phyloP scores from a whole-genome alignment of 148 eudicot genomes.

The Fagopyrum esculentum region DNA sequence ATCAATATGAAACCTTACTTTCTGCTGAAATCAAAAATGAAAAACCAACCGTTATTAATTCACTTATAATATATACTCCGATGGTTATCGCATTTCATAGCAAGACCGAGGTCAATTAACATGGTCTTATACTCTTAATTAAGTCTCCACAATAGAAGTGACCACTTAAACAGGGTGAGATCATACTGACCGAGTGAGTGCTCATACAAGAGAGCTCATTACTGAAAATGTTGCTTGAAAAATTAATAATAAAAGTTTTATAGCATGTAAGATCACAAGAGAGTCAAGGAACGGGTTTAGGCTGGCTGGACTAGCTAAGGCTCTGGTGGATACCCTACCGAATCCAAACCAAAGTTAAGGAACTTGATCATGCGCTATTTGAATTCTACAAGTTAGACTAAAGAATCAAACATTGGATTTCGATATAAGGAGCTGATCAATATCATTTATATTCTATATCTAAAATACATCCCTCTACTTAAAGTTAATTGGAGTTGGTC shows the following conservation, averaged over 20 bases:
- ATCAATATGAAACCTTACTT: not conserved
- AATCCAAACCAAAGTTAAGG: not conserved
- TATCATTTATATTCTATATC: not conserved
- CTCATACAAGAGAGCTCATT: not conserved
- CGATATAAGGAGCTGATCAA: too few relatives aligned
- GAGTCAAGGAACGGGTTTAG: not conserved
- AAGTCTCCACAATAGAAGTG: not conserved
- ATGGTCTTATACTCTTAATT: not conserved
- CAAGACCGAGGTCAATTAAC: slow-evolving; percentile 6
- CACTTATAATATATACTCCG: not conserved
- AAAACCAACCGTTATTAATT: not conserved
- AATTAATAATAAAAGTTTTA: not conserved
- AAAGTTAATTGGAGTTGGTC: not conserved
- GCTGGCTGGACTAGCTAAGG: too few relatives aligned
- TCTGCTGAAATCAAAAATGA: too few relatives aligned
- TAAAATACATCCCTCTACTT: not conserved
- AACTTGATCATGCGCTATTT: not conserved
- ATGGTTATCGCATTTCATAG: not conserved
- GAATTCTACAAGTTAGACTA: not conserved
- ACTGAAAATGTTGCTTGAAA: not conserved
- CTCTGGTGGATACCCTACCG: too few relatives aligned
- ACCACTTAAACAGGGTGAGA: not conserved
- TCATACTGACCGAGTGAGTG: not conserved
- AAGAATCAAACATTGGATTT: not conserved
- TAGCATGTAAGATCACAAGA: too few relatives aligned